Percentiles rank a stretch among this genome's conserved stretches.
phyloP scores from a whole-genome alignment of 176 grass and related monocot species.

The Bonia amplexicaulis region DNA sequence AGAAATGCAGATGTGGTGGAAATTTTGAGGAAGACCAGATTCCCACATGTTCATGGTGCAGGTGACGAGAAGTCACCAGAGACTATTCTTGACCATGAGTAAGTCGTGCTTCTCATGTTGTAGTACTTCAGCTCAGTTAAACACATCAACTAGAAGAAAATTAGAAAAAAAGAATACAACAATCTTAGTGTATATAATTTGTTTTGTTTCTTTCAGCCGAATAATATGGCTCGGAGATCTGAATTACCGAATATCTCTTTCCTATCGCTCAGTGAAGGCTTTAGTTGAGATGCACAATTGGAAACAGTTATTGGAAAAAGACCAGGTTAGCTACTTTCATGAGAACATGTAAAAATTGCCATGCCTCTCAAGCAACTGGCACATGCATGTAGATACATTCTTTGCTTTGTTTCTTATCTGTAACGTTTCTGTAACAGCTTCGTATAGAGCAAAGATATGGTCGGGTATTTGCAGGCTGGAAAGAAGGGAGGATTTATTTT shows the following conservation, averaged over 20 bases:
- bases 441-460: constrained; percentile 90
- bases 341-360: neutral
- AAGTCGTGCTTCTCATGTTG: constrained; percentile 4
- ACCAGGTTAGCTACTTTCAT: constrained; percentile 57
- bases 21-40: constrained; percentile 87
- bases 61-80: constrained; percentile 64
- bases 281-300: constrained; percentile 95
- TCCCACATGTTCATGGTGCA: constrained; percentile 64
- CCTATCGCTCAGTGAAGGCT: constrained; percentile 86
- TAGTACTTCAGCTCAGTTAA: neutral
- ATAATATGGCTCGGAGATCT: constrained; percentile 98
- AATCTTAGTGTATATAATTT: neutral
- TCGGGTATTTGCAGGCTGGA: constrained; percentile 80
- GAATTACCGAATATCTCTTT: constrained; percentile 94
- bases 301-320: constrained; percentile 82
- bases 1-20: constrained; percentile 86
- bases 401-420: constrained; percentile 17
- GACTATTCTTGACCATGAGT: constrained; percentile 89
- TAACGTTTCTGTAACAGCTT: constrained; percentile 50
- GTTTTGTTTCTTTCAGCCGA: constrained; percentile 51
- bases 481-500: constrained; percentile 94
- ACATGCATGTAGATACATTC: neutral
- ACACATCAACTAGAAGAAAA: neutral
- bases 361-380: neutral
- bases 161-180: neutral